Evolutionary conservation across 805 yeast species (phyloP).

Genomic region (Hanseniaspora thailandica): DNA sequence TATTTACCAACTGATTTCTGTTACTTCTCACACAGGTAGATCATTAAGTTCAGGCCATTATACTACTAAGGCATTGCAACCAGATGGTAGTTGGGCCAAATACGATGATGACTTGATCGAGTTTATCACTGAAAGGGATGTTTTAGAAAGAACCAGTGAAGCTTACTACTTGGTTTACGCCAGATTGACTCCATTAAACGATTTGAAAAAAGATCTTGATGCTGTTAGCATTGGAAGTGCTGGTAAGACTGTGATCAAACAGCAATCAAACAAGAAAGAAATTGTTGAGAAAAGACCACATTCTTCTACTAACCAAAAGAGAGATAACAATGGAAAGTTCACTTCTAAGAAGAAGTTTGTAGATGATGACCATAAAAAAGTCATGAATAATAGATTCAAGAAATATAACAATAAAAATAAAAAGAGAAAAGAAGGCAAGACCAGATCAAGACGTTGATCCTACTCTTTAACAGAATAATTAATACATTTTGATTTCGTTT

Average conservation of each 20-base stretch:
- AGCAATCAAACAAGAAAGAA: neutral
- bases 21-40: slow-evolving; percentile 89
- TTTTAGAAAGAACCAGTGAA: slow-evolving; percentile 59
- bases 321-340: neutral
- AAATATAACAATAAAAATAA: neutral
- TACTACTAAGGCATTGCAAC: slow-evolving; percentile 80
- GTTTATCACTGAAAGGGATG: slow-evolving; percentile 57
- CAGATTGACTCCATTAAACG: slow-evolving; percentile 44
- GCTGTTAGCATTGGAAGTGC: neutral
- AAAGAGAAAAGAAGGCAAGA: neutral
- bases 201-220: neutral
- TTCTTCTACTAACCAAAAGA: neutral
- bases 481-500: slow-evolving; percentile 10
- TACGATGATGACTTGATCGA: slow-evolving; percentile 89
- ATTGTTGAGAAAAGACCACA: neutral
- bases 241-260: neutral
- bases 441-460: neutral
- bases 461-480: neutral
- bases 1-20: slow-evolving; percentile 62
- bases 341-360: neutral
- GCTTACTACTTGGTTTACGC: slow-evolving; percentile 86
- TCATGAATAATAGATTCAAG: neutral
- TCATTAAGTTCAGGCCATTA: slow-evolving; percentile 89
- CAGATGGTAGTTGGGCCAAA: slow-evolving; percentile 84
- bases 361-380: neutral